Evolutionary conservation across 208 protist species (phyloP).

Genomic region (Zelonia costaricensis): DNA sequence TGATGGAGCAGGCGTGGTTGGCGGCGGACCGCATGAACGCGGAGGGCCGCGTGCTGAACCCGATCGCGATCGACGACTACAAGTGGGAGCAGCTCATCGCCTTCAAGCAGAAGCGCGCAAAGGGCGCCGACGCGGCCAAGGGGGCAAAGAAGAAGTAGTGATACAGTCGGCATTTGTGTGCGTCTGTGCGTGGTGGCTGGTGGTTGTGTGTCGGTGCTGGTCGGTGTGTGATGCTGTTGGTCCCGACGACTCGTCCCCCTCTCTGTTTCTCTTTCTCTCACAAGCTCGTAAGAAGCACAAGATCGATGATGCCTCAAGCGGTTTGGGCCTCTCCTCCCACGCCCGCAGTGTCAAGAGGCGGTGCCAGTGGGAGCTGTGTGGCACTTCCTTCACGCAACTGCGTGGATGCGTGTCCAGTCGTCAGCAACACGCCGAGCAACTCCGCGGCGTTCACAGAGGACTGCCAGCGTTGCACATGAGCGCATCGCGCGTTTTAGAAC

Average conservation of each 20-base stretch:
- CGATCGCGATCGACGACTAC: constrained; percentile 90
- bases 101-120: constrained; percentile 88
- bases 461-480: too few relatives aligned
- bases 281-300: background rate
- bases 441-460: too few relatives aligned
- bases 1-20: constrained; percentile 92
- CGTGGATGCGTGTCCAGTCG: too few relatives aligned
- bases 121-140: constrained; percentile 49
- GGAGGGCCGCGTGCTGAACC: constrained; percentile 74
- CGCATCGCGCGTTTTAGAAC: too few relatives aligned
- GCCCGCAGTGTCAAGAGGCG: too few relatives aligned
- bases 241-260: too few relatives aligned
- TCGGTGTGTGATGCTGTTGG: too few relatives aligned
- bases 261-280: background rate
- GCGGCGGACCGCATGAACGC: constrained; percentile 88
- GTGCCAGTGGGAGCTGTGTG: too few relatives aligned
- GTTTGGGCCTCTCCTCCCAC: too few relatives aligned
- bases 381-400: too few relatives aligned
- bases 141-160: constrained; percentile 54
- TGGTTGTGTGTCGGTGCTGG: background rate
- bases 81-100: constrained; percentile 90
- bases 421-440: too few relatives aligned
- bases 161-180: background rate
- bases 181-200: background rate
- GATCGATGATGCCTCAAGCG: too few relatives aligned